phyloP scores from a whole-genome alignment of 495 filamentous ascomycete species.

The Penicillium verhagenii region DNA sequence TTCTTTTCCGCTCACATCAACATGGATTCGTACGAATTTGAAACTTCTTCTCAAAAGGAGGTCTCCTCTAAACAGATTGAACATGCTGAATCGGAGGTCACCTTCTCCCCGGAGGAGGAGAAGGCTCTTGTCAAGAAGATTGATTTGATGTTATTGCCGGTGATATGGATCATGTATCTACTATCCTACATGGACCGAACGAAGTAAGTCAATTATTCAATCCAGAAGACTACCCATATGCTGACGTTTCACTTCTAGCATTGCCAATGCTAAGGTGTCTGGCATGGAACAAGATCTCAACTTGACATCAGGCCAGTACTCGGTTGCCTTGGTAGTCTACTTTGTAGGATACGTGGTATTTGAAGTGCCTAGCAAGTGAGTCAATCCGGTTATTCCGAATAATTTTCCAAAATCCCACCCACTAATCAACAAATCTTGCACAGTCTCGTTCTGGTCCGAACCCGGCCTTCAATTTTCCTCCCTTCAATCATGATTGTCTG shows the following conservation, averaged over 20 bases:
- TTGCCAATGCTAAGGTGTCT: constrained; percentile 48
- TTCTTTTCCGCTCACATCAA: background rate
- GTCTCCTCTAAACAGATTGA: constrained; percentile 21
- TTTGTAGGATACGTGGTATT: constrained; percentile 46
- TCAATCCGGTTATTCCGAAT: background rate
- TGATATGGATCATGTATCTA: constrained; percentile 51
- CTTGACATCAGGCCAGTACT: constrained; percentile 35
- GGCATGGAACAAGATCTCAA: constrained; percentile 44
- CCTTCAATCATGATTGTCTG: constrained; percentile 45
- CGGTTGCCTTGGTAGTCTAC: constrained; percentile 39
- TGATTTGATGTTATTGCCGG: constrained; percentile 48
- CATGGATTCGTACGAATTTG: constrained; percentile 7
- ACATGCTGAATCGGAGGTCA: constrained; percentile 9
- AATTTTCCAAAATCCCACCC: background rate
- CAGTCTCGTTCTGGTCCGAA: constrained; percentile 41
- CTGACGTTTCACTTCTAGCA: constrained; percentile 9
- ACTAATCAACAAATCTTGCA: background rate
- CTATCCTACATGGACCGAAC: constrained; percentile 51
- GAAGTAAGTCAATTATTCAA: constrained; percentile 13
- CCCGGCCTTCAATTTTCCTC: constrained; percentile 45
- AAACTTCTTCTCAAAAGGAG: constrained; percentile 9
- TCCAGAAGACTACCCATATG: background rate
- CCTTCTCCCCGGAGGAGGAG: constrained; percentile 21
- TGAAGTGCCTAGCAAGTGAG: constrained; percentile 42
- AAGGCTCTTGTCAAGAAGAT: constrained; percentile 46